Evolutionary conservation across 2,329 filamentous ascomycete genomes (phyloP), one percentile per base, ranked within the genome.

Genomic region (Teratosphaeriaceae sp.): DNA sequence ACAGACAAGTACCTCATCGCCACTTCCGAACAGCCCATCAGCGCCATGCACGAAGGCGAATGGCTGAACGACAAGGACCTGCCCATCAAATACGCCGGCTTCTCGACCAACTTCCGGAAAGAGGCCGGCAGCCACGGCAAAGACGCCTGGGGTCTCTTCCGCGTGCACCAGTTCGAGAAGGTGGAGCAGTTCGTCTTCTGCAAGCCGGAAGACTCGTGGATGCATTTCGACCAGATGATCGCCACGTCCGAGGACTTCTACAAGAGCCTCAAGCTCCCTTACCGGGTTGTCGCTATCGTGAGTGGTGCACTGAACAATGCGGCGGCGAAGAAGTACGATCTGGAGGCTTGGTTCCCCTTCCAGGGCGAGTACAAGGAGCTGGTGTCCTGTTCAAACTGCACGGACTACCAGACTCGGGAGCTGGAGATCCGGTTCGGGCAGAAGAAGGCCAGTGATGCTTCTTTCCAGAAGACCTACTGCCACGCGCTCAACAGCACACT

Each of bases 331-430:
- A 98, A 98, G 70, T 89, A 84, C 64, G 92, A 98, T 61, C 76
- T 98, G 18, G 92, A 98, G 65, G 90, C 92, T 2, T 94, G 88
- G 87, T 95, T 94, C 66, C 88, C 88, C 13, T 94, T 85, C 74
- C 89, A 97, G 66, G 85, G 85, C 57, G 92, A 97, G 68, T 98
- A 97, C 77, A 97, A 97, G 52, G 92, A 97, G 71, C 79, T 98
- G 21, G 92, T 97, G 39, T 94, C 87, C 16, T 95, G 89, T 76
- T 94, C 88, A 48, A 98, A 98, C 71, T 98, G 92, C 73, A 94
- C 88, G 34, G 90, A 97, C 65, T 97, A 97, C 73, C 92, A 98
- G 73, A 88, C 88, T 19, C 79, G 92, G 44, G 89, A 88, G 55
- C 76, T 98, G 11, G 90, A 97, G 66, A 94, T 98, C 56, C 80